phyloP scores from a whole-genome alignment of 2,329 filamentous ascomycete species.

The Huntiella omanensis region DNA sequence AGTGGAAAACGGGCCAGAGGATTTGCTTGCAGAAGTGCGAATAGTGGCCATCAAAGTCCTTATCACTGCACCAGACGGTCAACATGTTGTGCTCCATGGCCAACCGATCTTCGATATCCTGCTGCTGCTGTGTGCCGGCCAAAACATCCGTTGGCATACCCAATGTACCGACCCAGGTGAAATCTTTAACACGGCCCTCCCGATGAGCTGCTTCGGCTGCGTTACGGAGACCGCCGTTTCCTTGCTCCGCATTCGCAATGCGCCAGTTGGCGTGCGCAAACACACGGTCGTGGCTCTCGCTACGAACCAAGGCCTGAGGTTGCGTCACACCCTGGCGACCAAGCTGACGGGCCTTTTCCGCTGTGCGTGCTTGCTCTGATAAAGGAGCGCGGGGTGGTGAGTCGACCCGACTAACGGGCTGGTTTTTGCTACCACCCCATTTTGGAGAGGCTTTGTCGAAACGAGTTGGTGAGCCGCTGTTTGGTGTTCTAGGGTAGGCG shows the following conservation, averaged over 20 bases:
- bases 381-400: slow-evolving; percentile 60
- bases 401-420: slow-evolving; percentile 58
- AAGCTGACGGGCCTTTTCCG: slow-evolving; percentile 33
- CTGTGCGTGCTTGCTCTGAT: slow-evolving; percentile 42
- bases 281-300: slow-evolving; percentile 46
- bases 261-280: slow-evolving; percentile 69
- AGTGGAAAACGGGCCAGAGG: slow-evolving; percentile 93
- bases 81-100: slow-evolving; percentile 67
- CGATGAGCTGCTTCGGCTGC: slow-evolving; percentile 63
- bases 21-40: slow-evolving; percentile 96
- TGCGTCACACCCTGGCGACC: slow-evolving; percentile 39
- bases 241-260: slow-evolving; percentile 70
- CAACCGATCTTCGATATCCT: slow-evolving; percentile 66
- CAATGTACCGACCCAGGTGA: slow-evolving; percentile 79
- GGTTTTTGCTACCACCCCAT: slow-evolving; percentile 59
- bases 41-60: slow-evolving; percentile 88
- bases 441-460: slow-evolving; percentile 57
- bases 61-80: slow-evolving; percentile 72
- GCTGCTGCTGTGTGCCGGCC: slow-evolving; percentile 51
- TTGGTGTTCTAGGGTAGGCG: slow-evolving; percentile 25
- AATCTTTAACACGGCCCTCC: slow-evolving; percentile 49
- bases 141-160: slow-evolving; percentile 88
- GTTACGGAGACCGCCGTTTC: slow-evolving; percentile 81
- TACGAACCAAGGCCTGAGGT: slow-evolving; percentile 31
- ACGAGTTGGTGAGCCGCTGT: slow-evolving; percentile 35